Evolutionary conservation across 371 early-diverging fungal species (phyloP), one percentile per base, ranked within the genome.

Genomic region (Thermomucor indicae-seudaticae): DNA sequence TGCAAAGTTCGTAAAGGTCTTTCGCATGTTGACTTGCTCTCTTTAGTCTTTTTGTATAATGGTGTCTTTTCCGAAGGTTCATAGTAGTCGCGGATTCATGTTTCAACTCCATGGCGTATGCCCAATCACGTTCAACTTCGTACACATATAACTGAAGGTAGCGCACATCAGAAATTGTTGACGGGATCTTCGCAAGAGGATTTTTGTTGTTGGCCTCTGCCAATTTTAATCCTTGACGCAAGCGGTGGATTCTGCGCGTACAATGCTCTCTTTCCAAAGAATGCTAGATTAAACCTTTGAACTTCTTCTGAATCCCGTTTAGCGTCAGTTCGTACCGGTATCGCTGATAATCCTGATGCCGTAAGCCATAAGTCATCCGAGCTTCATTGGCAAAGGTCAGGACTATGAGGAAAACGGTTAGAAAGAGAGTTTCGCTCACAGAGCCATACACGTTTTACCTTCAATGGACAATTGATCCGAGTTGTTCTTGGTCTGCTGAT

Each of bases 331-430:
- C 16, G 49, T 73, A 81, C 81, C 86, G 72, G 57, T 92, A 92
- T 7, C 90, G 84, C 39, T 80, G 75, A 47, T 88, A 90, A 53
- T 92, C 92, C 60, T 89, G 80, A 48, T 89, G 90, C 51, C 91
- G 79, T 28, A 92, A 61, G 24, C 92, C 92, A 66, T 91, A 86
- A 8, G 83, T 82, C 66, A 83, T 80, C n/a, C 91, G 80, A 6
- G 85, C 79, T 22, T 88, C 88, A 54, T 79, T 79, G n/a, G 73
- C 76, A 38, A 81, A 41, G 11, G 67, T 58, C 54, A 81, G 51
- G 28, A 84, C 84, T 84, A 50, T 23, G 11, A 7, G n/a, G n/a
- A n/a, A n/a, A n/a, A n/a, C n/a, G n/a, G n/a, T n/a, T n/a, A n/a
- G n/a, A n/a, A n/a, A n/a, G n/a, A n/a, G n/a, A n/a, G n/a, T n/a